Base-by-base conservation (phyloP, 2,329 filamentous ascomycete genomes). In the Pseudonectria foliicola region DNA sequence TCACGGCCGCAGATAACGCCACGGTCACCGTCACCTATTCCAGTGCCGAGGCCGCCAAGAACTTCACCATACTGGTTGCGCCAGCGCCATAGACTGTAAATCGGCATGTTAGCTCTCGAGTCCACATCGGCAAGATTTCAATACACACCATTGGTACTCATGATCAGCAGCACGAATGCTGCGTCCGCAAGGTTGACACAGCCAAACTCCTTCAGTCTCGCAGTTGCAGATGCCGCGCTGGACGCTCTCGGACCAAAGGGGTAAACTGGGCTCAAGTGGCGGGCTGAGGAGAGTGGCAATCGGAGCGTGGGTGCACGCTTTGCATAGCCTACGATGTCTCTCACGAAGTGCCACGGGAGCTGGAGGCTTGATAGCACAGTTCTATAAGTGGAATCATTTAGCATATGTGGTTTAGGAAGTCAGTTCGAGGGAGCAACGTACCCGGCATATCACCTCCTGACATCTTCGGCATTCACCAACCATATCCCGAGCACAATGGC, bases 1-100 rank as follows among this genome's bases (percentile, higher is more conserved):
- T 80, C 82, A n/a, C 86, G 77, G 0, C 87, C 89, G 55, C 89
- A 96, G 44, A 86, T 80, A 11, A 95, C 87, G 21, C 88, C 89
- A 49, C 90, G 82, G 51, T 88, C 81, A 23, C 87, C 88, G 49
- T 94, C 86, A 28, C 88, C 87, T 21, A 94, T 86, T 5, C 89
- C 89, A 0, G 85, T 89, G 15, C 88, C 87, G 1, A 93, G 70
- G 3, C 86, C 85, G 13, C 79, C 80, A 3, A 89, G 82, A 1
- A 86, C 79, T 45, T 86, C 83, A 12, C 81, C 82, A 57, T 95
- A 95, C 15, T 86, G 78, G 27, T 77, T 85, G 33, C 89, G 80
- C 89, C 89, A 95, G 42, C 78, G 83, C 88, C 89, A 95, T 35
- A 89, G 85, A 4, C 75, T 79, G 38, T 8, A n/a, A n/a, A 25